phyloP scores from a whole-genome alignment of 306 rosid genomes.

The Cicer yamashitae region DNA sequence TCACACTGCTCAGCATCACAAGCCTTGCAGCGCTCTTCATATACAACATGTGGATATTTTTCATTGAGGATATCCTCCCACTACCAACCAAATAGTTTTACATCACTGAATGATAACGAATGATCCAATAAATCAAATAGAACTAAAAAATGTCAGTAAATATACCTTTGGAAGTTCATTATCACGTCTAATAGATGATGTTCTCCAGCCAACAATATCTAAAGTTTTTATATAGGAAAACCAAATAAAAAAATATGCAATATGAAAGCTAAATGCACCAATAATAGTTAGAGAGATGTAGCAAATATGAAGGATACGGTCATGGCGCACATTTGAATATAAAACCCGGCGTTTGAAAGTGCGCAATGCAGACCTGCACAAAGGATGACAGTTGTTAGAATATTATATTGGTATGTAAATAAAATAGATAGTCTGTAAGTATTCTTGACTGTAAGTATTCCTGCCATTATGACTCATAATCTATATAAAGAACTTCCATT shows the following conservation, averaged over 20 bases:
- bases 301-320: constrained; percentile 72
- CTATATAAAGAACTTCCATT: too few species aligned
- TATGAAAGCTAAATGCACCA: background rate
- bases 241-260: constrained; percentile 39
- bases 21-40: constrained; percentile 93
- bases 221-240: constrained; percentile 50
- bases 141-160: constrained; percentile 35
- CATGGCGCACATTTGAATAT: constrained; percentile 89
- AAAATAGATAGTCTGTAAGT: too few species aligned
- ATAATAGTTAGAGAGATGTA: constrained; percentile 21
- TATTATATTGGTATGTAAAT: too few species aligned
- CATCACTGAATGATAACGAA: constrained; percentile 28
- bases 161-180: constrained; percentile 88
- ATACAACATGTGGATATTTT: constrained; percentile 90
- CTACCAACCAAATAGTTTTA: constrained; percentile 52
- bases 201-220: constrained; percentile 99
- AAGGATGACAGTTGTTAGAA: constrained; percentile 14
- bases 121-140: constrained; percentile 36
- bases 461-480: too few species aligned
- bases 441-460: too few species aligned
- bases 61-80: constrained; percentile 83
- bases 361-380: constrained; percentile 87
- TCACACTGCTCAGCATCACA: constrained; percentile 71
- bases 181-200: constrained; percentile 80
- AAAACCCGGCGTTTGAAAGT: constrained; percentile 73